Percentiles rank a stretch among this genome's conserved stretches.
Evolutionary conservation across 108 stramenopile genomes (phyloP).

Genomic region (Skeletonema tropicum): DNA sequence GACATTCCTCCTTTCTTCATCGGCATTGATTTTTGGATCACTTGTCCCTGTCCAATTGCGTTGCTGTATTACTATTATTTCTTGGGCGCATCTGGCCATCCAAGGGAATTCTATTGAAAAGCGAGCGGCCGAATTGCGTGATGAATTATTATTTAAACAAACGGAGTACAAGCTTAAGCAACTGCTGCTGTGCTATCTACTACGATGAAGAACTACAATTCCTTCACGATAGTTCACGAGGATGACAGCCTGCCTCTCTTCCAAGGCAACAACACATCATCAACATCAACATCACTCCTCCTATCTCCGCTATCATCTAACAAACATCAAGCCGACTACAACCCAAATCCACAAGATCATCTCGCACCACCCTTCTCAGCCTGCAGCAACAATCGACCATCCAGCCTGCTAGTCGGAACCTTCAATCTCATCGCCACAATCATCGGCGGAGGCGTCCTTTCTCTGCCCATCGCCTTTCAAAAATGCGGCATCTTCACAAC

Average conservation of each 20-base stretch:
- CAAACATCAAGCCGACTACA: not conserved
- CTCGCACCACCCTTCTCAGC: constrained; percentile 30
- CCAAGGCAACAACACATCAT: not conserved
- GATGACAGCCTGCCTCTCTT: not conserved
- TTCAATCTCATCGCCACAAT: constrained; percentile 88
- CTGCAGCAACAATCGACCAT: constrained; percentile 44
- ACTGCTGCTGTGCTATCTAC: too few relatives aligned
- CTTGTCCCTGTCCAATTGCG: too few relatives aligned
- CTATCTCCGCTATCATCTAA: too few relatives aligned
- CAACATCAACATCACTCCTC: not conserved
- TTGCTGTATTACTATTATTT: too few relatives aligned
- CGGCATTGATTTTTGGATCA: too few relatives aligned
- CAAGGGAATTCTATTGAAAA: too few relatives aligned
- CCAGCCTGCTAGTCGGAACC: constrained; percentile 55
- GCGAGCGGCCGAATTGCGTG: too few relatives aligned
- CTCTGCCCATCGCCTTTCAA: constrained; percentile 59
- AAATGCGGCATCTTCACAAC: constrained; percentile 52
- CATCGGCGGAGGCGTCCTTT: constrained; percentile 62
- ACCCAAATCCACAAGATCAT: constrained; percentile 36
- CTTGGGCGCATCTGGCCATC: too few relatives aligned
- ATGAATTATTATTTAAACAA: too few relatives aligned
- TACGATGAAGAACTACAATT: constrained; percentile 2
- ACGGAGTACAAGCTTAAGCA: not conserved
- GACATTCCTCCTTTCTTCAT: too few relatives aligned
- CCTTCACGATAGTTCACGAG: constrained; percentile 6